These are phyloP conservation scores for Mortierella sp. DNA, from an alignment of 371 early-diverging fungal species.

Conservation along the genomic window DNA sequence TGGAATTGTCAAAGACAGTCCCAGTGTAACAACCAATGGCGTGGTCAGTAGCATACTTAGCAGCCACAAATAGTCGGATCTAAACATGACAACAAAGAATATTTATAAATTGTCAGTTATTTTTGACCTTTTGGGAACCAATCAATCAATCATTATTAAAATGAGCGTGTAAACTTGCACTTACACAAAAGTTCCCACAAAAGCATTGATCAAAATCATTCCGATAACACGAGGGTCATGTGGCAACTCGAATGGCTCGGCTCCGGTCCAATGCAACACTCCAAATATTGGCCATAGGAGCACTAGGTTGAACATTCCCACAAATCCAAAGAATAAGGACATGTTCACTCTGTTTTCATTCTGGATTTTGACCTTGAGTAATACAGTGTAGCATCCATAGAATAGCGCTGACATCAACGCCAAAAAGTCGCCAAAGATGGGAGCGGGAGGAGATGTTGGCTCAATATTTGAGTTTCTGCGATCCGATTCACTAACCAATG, in stretches of 20 bases:
- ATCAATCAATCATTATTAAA: neutral
- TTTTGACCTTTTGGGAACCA: neutral
- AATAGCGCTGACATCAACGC: slow-evolving; percentile 81
- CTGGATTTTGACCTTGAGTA: slow-evolving; percentile 77
- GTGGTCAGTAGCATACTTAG: slow-evolving; percentile 85
- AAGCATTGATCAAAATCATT: slow-evolving; percentile 78
- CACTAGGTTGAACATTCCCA: slow-evolving; percentile 81
- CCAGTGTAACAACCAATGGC: slow-evolving; percentile 84
- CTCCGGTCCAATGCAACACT: slow-evolving; percentile 71
- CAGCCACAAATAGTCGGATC: slow-evolving; percentile 86
- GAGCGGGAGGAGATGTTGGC: slow-evolving; percentile 34
- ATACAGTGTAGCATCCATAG: slow-evolving; percentile 84
- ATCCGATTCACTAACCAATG: slow-evolving; percentile 43
- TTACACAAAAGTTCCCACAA: slow-evolving; percentile 82
- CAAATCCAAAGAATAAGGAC: slow-evolving; percentile 86
- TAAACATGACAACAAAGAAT: slow-evolving; percentile 15
- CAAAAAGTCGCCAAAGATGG: slow-evolving; percentile 76
- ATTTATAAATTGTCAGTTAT: neutral
- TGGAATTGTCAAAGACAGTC: slow-evolving; percentile 84
- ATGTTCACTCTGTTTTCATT: slow-evolving; percentile 81
- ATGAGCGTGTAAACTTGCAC: slow-evolving; percentile 4
- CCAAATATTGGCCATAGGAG: slow-evolving; percentile 79
- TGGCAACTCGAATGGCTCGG: slow-evolving; percentile 81
- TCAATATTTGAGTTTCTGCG: slow-evolving; percentile 30
- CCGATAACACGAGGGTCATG: slow-evolving; percentile 64